phyloP scores from a whole-genome alignment of 352 stramenopile species.

The Globisporangium alternatum region DNA sequence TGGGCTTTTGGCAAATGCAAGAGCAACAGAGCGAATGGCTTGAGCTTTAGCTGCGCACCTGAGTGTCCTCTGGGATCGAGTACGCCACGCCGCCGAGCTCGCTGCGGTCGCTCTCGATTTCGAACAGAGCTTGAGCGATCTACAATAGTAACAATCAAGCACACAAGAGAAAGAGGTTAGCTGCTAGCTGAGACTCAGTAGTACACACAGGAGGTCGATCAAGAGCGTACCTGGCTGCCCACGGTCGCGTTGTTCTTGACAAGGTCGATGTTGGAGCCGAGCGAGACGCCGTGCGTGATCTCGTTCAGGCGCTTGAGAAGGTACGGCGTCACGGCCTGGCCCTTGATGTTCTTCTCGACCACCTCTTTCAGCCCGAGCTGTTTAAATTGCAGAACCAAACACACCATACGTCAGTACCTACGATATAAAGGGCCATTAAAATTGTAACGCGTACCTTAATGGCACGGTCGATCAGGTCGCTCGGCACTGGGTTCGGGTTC shows the following conservation, averaged over 20 bases:
- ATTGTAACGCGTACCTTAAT: conserved; percentile 59
- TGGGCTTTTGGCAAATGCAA: not conserved
- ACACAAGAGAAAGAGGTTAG: not conserved
- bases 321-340: conserved; percentile 95
- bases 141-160: conserved; percentile 15
- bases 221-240: conserved; percentile 84
- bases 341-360: conserved; percentile 79
- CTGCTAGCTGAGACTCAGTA: too few relatives aligned
- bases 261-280: conserved; percentile 96
- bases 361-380: conserved; percentile 84
- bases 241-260: conserved; percentile 96
- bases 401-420: not conserved
- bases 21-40: too few relatives aligned
- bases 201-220: not conserved
- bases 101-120: conserved; percentile 44
- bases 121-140: conserved; percentile 65
- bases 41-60: conserved; percentile 36
- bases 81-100: conserved; percentile 21
- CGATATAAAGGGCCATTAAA: not conserved
- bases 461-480: conserved; percentile 85
- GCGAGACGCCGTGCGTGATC: conserved; percentile 90
- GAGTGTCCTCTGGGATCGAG: conserved; percentile 36
- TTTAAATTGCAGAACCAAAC: too few relatives aligned
- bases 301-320: conserved; percentile 89
- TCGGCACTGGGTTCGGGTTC: conserved; percentile 85